Evolutionary conservation across 1,284 basidiomycete species (phyloP).

Genomic region (Leccinum fuscescens): DNA sequence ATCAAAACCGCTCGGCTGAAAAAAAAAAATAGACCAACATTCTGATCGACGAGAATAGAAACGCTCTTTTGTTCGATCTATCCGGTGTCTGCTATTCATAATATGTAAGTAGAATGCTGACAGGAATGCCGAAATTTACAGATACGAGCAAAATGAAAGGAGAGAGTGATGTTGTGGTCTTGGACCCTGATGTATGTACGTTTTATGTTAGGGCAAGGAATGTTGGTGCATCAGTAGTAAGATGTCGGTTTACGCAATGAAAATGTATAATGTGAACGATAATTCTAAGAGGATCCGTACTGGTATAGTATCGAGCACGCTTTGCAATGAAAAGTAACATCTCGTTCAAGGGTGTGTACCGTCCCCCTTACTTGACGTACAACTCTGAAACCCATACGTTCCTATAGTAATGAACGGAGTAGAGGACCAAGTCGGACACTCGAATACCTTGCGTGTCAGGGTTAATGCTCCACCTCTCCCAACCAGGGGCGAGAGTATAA

Average conservation of each 20-base stretch:
- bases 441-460: slow-evolving; percentile 7
- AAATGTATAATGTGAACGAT: neutral
- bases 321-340: neutral
- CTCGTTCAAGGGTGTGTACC: neutral
- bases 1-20: neutral
- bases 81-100: no score
- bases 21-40: slow-evolving; percentile 14
- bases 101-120: neutral
- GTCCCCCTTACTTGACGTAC: slow-evolving; percentile 9
- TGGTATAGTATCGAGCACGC: neutral
- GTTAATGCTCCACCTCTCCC: slow-evolving; percentile 15
- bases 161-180: neutral
- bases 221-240: neutral
- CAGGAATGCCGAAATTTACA: neutral
- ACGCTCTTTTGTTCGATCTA: slow-evolving; percentile 6
- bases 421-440: slow-evolving; percentile 7
- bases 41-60: slow-evolving; percentile 14
- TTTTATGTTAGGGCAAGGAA: neutral
- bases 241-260: neutral
- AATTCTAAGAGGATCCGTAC: neutral
- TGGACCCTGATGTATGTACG: neutral
- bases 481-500: slow-evolving; percentile 3
- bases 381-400: slow-evolving; percentile 21
- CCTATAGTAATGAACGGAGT: slow-evolving; percentile 23
- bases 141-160: neutral